Evolutionary conservation across 1,284 basidiomycete species (phyloP).

Genomic region (Sparassis latifolia): DNA sequence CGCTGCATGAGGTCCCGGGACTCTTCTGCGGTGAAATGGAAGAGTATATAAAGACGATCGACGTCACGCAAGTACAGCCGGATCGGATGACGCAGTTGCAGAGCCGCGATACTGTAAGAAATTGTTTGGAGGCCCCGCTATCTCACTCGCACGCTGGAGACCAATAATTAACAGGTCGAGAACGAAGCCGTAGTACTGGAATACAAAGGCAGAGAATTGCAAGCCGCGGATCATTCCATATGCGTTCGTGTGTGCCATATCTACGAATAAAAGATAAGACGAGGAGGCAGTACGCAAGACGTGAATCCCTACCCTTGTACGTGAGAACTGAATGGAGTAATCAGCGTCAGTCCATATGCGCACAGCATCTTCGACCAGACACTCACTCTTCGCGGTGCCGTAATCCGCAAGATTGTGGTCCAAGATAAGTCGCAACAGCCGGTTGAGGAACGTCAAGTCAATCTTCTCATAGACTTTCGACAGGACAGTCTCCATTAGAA

Average conservation of each 20-base stretch:
- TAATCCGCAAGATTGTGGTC: slow-evolving; percentile 98
- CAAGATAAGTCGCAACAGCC: slow-evolving; percentile 87
- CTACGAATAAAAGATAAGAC: slow-evolving; percentile 24
- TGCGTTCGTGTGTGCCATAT: slow-evolving; percentile 90
- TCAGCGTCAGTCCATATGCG: slow-evolving; percentile 4
- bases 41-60: slow-evolving; percentile 89
- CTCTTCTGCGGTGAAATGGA: slow-evolving; percentile 98
- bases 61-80: slow-evolving; percentile 94
- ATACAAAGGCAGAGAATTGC: slow-evolving; percentile 95
- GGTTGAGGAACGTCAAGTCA: slow-evolving; percentile 89
- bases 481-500: slow-evolving; percentile 95
- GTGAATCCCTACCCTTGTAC: slow-evolving; percentile 66
- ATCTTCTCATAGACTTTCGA: slow-evolving; percentile 98
- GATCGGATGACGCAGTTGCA: slow-evolving; percentile 89
- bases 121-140: slow-evolving; percentile 96
- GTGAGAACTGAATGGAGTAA: slow-evolving; percentile 53
- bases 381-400: slow-evolving; percentile 86
- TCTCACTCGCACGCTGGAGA: slow-evolving; percentile 90
- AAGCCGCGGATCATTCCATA: slow-evolving; percentile 92
- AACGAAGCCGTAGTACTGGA: slow-evolving; percentile 93
- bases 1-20: slow-evolving; percentile 96
- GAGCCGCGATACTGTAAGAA: slow-evolving; percentile 95
- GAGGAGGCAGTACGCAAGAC: not conserved
- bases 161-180: slow-evolving; percentile 91
- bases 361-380: too few relatives aligned